phyloP scores from a whole-genome alignment of 176 grass and related monocot species.

The Paspalum vaginatum region DNA sequence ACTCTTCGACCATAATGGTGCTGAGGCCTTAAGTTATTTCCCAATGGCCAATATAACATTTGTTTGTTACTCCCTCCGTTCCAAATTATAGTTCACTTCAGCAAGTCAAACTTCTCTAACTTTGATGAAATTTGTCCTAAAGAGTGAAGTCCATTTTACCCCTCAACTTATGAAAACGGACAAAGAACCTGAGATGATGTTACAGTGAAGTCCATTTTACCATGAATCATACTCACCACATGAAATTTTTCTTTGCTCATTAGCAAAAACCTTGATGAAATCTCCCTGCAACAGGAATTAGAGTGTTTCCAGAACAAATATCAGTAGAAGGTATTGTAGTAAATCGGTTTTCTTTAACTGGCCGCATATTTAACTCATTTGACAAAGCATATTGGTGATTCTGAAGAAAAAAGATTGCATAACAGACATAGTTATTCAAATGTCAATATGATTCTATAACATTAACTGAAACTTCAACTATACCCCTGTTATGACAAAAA shows the following conservation, averaged over 20 bases:
- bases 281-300: conserved; percentile 67
- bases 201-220: background rate
- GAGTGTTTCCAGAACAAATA: conserved; percentile 27
- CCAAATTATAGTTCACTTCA: too few relatives aligned
- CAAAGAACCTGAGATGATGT: too few relatives aligned
- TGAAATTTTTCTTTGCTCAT: conserved; percentile 84
- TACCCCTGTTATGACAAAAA: background rate
- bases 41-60: background rate
- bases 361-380: conserved; percentile 22
- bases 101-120: too few relatives aligned
- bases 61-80: too few relatives aligned
- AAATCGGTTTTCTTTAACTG: conserved; percentile 21
- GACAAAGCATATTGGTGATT: conserved; percentile 15
- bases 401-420: background rate
- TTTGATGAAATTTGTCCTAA: too few relatives aligned
- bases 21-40: conserved; percentile 5
- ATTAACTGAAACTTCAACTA: background rate
- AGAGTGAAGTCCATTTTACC: too few relatives aligned
- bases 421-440: background rate
- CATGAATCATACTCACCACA: conserved; percentile 65
- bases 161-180: too few relatives aligned
- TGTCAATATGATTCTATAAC: background rate
- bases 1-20: conserved; percentile 17
- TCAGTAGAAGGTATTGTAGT: background rate
- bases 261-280: conserved; percentile 74